A percentile compares a stretch with the other conserved stretches of the same genome.
Conservation (phyloP, 108 stramenopile genomes). For the Skeletonema marinoi region DNA sequence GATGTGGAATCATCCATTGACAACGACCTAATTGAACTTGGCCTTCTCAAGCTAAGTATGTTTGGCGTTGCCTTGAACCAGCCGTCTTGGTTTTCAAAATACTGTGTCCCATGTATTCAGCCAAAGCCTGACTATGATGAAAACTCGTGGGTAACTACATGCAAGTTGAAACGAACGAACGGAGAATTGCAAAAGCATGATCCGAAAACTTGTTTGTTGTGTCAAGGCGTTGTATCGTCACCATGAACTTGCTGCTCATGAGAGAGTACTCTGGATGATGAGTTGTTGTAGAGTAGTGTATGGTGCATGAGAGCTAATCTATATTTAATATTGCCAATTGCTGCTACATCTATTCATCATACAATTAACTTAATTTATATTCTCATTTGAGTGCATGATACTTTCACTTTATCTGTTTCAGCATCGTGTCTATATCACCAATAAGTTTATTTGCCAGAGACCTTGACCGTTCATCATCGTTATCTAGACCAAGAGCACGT, state of each 20-base stretch:
- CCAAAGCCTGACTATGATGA: constrained; percentile 15
- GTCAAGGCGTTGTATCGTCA: constrained; percentile 13
- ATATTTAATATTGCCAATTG: not conserved
- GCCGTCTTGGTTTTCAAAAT: constrained; percentile 57
- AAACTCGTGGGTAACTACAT: constrained; percentile 21
- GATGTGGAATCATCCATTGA: constrained; percentile 49
- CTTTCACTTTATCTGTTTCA: constrained; percentile 15
- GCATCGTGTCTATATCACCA: constrained; percentile 40
- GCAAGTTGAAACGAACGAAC: constrained; percentile 52
- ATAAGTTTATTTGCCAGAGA: constrained; percentile 37
- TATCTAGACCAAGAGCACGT: constrained; percentile 41
- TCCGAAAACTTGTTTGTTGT: constrained; percentile 61
- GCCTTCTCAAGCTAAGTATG: constrained; percentile 72
- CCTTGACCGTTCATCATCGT: constrained; percentile 39
- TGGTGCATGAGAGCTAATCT: not conserved
- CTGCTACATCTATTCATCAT: not conserved
- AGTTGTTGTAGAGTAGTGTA: not conserved
- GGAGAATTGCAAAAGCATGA: constrained; percentile 84
- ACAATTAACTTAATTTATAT: no score
- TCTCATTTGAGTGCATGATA: no score
- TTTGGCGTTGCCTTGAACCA: constrained; percentile 76
- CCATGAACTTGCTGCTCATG: not conserved
- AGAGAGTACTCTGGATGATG: not conserved
- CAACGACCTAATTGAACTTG: constrained; percentile 69
- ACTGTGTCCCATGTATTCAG: constrained; percentile 71